A percentile compares a stretch with the other conserved stretches of the same genome.
Conservation (phyloP, 2,329 filamentous ascomycete species). For the Fusarium goolgardi region DNA sequence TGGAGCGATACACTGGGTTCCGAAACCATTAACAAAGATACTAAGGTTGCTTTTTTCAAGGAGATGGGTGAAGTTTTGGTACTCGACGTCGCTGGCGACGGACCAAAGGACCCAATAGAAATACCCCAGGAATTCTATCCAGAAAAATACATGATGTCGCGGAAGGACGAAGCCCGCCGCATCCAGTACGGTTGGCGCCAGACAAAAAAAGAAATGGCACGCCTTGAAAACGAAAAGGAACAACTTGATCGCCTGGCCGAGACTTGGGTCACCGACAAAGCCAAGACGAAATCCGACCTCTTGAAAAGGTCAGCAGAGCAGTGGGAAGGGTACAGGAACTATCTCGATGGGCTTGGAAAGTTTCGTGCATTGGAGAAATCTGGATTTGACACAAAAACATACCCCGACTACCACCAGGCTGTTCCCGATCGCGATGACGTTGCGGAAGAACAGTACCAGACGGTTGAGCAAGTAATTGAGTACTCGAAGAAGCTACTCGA, state of each 20-base stretch:
- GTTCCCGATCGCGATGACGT: conserved; percentile 53
- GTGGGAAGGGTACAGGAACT: conserved; percentile 51
- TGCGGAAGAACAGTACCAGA: conserved; percentile 48
- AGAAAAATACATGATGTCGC: conserved; percentile 62
- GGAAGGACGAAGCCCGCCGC: conserved; percentile 59
- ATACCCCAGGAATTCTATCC: conserved; percentile 65
- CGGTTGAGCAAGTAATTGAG: conserved; percentile 51
- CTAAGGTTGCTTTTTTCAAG: conserved; percentile 58
- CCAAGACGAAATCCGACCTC: conserved; percentile 48
- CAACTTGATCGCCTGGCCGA: conserved; percentile 47
- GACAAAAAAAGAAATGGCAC: conserved; percentile 47
- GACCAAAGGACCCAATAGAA: conserved; percentile 58
- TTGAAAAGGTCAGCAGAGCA: conserved; percentile 49
- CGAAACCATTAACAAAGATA: conserved; percentile 51
- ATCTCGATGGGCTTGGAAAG: conserved; percentile 52
- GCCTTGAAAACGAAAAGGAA: conserved; percentile 43
- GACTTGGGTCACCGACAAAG: conserved; percentile 42
- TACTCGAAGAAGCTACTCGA: conserved; percentile 51
- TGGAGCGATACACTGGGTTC: conserved; percentile 59
- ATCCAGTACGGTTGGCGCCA: conserved; percentile 56
- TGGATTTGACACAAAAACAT: conserved; percentile 53
- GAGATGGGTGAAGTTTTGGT: conserved; percentile 63
- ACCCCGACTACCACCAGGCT: conserved; percentile 55
- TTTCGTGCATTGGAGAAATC: conserved; percentile 55
- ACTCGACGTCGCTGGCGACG: conserved; percentile 58